Base-by-base conservation (phyloP, 805 yeast species). In the Wickerhamiella azymoides region DNA sequence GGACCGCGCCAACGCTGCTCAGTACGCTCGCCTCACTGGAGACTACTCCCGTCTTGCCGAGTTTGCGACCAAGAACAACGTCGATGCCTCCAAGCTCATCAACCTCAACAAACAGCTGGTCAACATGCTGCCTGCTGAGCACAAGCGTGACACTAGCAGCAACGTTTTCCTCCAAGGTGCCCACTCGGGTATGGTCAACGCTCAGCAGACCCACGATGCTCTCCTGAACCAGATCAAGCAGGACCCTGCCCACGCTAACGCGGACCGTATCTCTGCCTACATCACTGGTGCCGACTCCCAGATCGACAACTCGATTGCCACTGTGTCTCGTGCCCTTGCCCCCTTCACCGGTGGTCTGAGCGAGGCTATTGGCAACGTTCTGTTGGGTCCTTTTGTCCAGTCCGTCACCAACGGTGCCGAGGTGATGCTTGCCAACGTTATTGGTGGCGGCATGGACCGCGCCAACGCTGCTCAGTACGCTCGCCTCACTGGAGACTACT, bases 391-490 rank as follows among this genome's bases (percentile, higher is more conserved):
- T 16, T 49, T 53, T 40, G 59, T 58, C 36, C 62, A 60, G 50
- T 52, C 62, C 14, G 49, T 57, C 26, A 58, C 62, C 47, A 50
- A 51, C 51, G 60, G 62, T 32, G 61, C 59, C 18, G 61, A 57
- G 50, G 61, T 52, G 19, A 40, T 49, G 46, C 46, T 57, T n/a
- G 56, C 59, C 39, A 53, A 51, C 48, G 19, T 47, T 21, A 19
- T 53, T 36, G 56, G 56, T 17, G 55, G 53, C 37, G 47, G 37
- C 27, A 51, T 33, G 44, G 52, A 50, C 43, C 49, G 46, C 6
- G 18, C 43, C 17, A 36, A 42, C 24, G 53, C 52, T 21, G 50
- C 38, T 40, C 21, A 27, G 18, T 32, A 39, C 14, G 50, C 40
- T 17, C 52, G 47, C 10, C 42, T 50, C 26, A 50, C 53, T 18